These are phyloP conservation scores for Plantago rigida DNA, from an alignment of 305 asterid genomes.

Conservation along the genomic window DNA sequence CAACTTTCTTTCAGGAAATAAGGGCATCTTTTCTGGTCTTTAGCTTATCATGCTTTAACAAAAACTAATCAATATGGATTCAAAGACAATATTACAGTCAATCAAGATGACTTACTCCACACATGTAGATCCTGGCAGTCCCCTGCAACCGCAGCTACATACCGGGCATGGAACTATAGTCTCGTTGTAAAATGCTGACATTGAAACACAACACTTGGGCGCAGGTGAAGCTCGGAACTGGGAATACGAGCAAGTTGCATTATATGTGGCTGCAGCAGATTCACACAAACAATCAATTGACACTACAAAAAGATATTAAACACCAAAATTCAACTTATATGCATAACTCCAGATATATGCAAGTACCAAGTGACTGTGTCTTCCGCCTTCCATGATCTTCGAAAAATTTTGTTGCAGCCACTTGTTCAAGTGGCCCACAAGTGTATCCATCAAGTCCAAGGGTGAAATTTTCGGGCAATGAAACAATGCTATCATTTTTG, in stretches of 20 bases:
- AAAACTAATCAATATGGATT: no score
- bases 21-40: not conserved
- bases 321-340: no score
- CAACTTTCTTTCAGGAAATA: not conserved
- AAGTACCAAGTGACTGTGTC: constrained; percentile 65
- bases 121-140: constrained; percentile 36
- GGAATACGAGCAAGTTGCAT: constrained; percentile 61
- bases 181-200: constrained; percentile 60
- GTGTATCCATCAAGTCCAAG: constrained; percentile 64
- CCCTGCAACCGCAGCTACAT: constrained; percentile 67
- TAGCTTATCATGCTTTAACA: not conserved
- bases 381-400: constrained; percentile 55
- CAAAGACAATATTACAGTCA: not conserved
- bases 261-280: constrained; percentile 52
- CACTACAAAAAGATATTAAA: no score
- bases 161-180: constrained; percentile 55
- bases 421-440: constrained; percentile 47
- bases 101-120: constrained; percentile 34
- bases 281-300: not conserved
- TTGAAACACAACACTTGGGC: constrained; percentile 66
- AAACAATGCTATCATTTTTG: not conserved
- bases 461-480: constrained; percentile 40
- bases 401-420: constrained; percentile 46
- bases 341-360: not conserved
- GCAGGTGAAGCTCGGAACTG: constrained; percentile 50